Base-by-base conservation (phyloP, 2,329 filamentous ascomycete genomes). In the Xylaria sp. region DNA sequence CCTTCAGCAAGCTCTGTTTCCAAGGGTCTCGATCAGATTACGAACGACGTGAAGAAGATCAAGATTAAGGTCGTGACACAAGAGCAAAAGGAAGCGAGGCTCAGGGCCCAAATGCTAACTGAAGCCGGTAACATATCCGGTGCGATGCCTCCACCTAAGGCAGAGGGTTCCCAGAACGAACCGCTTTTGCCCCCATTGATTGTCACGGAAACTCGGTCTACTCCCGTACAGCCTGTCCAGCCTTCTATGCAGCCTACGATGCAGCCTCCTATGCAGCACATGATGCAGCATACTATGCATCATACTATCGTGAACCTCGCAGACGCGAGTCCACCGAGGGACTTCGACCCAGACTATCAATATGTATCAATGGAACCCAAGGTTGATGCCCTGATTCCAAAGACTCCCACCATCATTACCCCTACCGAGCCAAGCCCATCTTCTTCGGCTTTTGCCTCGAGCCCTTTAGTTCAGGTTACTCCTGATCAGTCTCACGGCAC, bases 1-100 rank as follows among this genome's bases (percentile, higher is more conserved):
- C 51, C 60, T 7, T 37, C 55, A 4, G 44, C 23, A n/a, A 3
- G 42, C 13, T 37, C 55, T 19, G 39, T 57, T 30, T 52, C 65
- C 2, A 74, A 77, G 52, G 80, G 80, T 53, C 69, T 87, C 42
- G 82, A 86, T 56, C 79, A 74, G 54, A 76, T 88, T 61, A 81
- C 83, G 0, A 77, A 75, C 42, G 80, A 82, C 1, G 82, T 87
- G 79, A 85, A 82, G 69, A 85, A 81, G 70, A 83, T 87, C 59
- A 85, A 82, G 68, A 83, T 87, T 66, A 86, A 82, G 55, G 70
- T 87, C 23, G 76, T 86, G 46, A 85, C 83, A 1, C 79, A 84
- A 61, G 77, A 83, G 46, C 81, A 85, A 66, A 80, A 78, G 65
- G 83, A 84, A 54, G 82, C 80, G 1, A 79, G 76, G 30, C 78